A percentile compares a stretch with the other conserved stretches of the same genome.
Evolutionary conservation across 306 rosid species (phyloP).

Genomic region (Pyrus pyrifolia): DNA sequence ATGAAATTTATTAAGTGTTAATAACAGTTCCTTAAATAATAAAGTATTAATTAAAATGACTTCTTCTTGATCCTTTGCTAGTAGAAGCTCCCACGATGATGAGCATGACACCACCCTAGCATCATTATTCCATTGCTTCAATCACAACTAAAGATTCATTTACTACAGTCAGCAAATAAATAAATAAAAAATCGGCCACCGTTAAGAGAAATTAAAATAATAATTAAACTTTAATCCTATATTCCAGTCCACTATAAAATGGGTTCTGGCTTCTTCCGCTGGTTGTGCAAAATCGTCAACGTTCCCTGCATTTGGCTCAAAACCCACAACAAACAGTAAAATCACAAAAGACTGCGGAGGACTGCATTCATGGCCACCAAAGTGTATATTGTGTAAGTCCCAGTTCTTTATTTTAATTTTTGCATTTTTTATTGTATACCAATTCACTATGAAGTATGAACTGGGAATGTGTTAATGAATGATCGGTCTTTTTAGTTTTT

Average conservation of each 20-base stretch:
- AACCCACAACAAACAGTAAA: conserved; percentile 5
- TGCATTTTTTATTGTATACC: too few relatives aligned
- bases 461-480: conserved; percentile 10
- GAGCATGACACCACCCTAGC: conserved; percentile 79
- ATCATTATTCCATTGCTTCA: conserved; percentile 36
- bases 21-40: background rate
- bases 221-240: background rate
- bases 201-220: background rate
- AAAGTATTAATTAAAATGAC: background rate
- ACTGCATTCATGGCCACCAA: conserved; percentile 75
- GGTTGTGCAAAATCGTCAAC: conserved; percentile 16
- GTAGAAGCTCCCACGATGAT: conserved; percentile 39
- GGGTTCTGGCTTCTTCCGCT: background rate
- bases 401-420: background rate
- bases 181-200: background rate
- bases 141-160: background rate
- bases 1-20: too few relatives aligned
- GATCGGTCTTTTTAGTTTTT: conserved; percentile 11
- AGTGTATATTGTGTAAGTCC: conserved; percentile 79
- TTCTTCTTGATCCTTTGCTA: conserved; percentile 29
- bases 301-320: background rate
- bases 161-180: background rate
- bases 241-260: conserved; percentile 6
- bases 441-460: background rate
- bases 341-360: background rate